Conservation (phyloP, 768 basidiomycete genomes). For the Psilocybe cubensis region DNA sequence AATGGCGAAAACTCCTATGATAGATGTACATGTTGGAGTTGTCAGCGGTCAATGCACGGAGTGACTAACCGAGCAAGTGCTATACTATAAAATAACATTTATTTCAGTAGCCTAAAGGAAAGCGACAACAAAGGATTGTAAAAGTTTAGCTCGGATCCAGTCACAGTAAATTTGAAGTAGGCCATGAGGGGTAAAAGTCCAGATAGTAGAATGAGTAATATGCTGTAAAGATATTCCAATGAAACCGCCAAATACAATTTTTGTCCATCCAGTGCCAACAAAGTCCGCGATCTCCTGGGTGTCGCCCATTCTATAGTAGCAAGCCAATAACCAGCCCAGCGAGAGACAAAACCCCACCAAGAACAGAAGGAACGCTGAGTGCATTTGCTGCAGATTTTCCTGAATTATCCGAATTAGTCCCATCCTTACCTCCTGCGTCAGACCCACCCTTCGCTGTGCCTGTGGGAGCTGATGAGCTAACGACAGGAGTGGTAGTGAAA, state of each 20-base stretch:
- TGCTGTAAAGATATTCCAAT: not conserved
- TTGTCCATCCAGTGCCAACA: not conserved
- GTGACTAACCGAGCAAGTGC: no score
- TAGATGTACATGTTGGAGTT: no score
- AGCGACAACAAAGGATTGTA: not conserved
- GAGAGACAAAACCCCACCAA: constrained; percentile 3
- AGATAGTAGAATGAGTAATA: not conserved
- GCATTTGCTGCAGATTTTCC: not conserved
- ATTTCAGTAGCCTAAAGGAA: no score
- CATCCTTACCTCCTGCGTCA: not conserved
- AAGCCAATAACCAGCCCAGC: constrained; percentile 4
- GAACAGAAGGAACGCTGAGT: not conserved
- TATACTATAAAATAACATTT: no score
- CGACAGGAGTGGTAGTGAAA: constrained; percentile 14
- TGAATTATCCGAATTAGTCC: not conserved
- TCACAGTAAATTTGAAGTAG: not conserved
- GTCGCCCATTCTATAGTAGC: not conserved
- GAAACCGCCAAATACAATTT: not conserved
- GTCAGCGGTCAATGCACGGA: no score
- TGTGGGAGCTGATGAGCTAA: not conserved
- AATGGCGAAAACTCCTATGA: no score
- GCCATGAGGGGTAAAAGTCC: not conserved
- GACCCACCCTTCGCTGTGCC: not conserved
- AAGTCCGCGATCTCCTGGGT: not conserved
- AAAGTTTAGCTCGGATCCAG: not conserved